phyloP scores from a whole-genome alignment of 345 rosid species.

The Zanthoxylum bungeanum region DNA sequence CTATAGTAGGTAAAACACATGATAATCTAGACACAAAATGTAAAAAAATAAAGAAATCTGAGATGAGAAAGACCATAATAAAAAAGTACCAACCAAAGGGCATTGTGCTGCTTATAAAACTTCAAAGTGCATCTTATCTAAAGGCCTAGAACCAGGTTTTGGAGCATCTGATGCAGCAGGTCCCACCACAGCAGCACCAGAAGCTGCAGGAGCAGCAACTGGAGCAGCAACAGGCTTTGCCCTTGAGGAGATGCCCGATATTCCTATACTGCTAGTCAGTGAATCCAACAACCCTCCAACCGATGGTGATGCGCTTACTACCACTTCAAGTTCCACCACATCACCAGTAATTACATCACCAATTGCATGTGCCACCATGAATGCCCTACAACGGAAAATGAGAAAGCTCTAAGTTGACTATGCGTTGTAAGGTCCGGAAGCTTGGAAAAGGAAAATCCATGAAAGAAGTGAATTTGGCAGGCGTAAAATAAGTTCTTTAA shows the following conservation, averaged over 20 bases:
- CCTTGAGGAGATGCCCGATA: constrained; percentile 76
- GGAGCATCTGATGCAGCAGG: constrained; percentile 62
- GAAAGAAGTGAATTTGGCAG: too few relatives aligned
- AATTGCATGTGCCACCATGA: constrained; percentile 81
- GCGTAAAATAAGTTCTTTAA: too few relatives aligned
- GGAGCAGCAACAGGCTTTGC: constrained; percentile 79
- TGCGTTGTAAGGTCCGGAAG: neutral
- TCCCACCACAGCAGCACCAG: constrained; percentile 49
- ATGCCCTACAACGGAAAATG: constrained; percentile 50
- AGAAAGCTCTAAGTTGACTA: constrained; percentile 7
- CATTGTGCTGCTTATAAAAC: constrained; percentile 71
- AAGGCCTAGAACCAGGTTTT: constrained; percentile 64
- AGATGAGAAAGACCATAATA: constrained; percentile 26
- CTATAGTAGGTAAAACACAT: constrained; percentile 13
- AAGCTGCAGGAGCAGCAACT: constrained; percentile 57
- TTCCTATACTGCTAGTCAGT: constrained; percentile 92
- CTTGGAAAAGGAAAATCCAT: too few relatives aligned
- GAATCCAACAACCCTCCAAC: constrained; percentile 96
- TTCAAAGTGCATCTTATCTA: constrained; percentile 78
- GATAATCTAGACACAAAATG: constrained; percentile 4
- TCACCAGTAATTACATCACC: constrained; percentile 84
- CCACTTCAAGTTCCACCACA: constrained; percentile 77
- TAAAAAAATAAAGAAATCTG: constrained; percentile 12
- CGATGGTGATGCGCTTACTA: constrained; percentile 64
- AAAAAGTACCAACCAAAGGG: constrained; percentile 83